phyloP scores from a whole-genome alignment of 495 filamentous ascomycete species.

The Penicillium desertorum region DNA sequence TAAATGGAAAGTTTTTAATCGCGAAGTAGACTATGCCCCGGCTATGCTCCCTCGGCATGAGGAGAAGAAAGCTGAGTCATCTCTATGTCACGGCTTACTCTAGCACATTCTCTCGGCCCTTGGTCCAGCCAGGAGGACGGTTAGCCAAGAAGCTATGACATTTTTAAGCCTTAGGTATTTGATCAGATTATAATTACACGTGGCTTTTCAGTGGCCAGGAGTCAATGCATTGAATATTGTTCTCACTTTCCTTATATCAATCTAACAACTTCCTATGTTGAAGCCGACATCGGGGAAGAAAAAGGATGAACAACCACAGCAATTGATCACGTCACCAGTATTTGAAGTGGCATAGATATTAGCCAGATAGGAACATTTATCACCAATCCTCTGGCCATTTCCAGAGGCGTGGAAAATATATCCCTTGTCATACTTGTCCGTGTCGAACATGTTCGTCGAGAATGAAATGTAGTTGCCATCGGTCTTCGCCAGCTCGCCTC shows the following conservation, averaged over 20 bases:
- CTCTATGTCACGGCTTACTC: slow-evolving; percentile 2
- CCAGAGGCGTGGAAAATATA: slow-evolving; percentile 51
- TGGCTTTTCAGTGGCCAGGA: not conserved
- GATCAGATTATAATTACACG: no score
- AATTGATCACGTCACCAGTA: slow-evolving; percentile 18
- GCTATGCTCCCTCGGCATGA: slow-evolving; percentile 20
- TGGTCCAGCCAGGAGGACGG: not conserved
- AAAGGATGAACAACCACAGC: slow-evolving; percentile 4
- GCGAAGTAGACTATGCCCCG: slow-evolving; percentile 21
- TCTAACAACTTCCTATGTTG: not conserved
- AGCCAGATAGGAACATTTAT: slow-evolving; percentile 24
- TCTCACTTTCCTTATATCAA: not conserved
- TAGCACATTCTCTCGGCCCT: slow-evolving; percentile 13
- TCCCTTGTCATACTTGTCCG: slow-evolving; percentile 49
- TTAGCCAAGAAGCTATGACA: not conserved
- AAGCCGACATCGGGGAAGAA: slow-evolving; percentile 8
- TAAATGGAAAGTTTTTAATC: slow-evolving; percentile 14
- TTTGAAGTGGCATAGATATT: slow-evolving; percentile 7
- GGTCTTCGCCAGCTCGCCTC: slow-evolving; percentile 50
- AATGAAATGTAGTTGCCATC: slow-evolving; percentile 57
- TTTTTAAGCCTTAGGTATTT: not conserved
- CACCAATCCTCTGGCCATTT: slow-evolving; percentile 21
- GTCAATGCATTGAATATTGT: not conserved
- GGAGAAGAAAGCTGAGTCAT: slow-evolving; percentile 6
- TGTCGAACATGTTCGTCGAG: slow-evolving; percentile 53